These are phyloP conservation scores for Parietaria judaica DNA, from an alignment of 306 rosid species.

Conservation along the genomic window DNA sequence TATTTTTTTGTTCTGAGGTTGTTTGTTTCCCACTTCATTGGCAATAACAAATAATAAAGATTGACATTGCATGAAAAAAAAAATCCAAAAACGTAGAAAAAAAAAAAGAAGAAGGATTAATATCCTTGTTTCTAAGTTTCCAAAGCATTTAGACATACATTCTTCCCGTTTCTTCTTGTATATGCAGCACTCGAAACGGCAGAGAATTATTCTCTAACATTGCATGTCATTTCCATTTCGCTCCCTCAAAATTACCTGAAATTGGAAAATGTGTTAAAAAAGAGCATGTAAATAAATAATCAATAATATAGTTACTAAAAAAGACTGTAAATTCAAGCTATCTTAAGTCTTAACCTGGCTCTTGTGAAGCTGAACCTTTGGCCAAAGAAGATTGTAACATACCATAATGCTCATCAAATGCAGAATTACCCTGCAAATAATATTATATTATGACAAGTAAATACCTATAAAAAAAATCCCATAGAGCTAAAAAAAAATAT, in stretches of 20 bases:
- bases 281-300: not conserved
- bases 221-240: constrained; percentile 30
- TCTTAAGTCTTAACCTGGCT: constrained; percentile 45
- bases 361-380: constrained; percentile 43
- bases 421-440: constrained; percentile 43
- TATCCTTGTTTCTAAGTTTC: constrained; percentile 12
- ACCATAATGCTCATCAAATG: constrained; percentile 38
- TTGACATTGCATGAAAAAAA: constrained; percentile 7
- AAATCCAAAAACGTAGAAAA: not conserved
- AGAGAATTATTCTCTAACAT: constrained; percentile 8
- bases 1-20: constrained; percentile 27
- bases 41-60: constrained; percentile 30
- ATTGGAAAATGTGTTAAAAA: constrained; percentile 9
- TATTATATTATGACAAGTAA: not conserved
- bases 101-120: constrained; percentile 5
- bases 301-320: not conserved
- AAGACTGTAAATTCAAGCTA: not conserved
- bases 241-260: constrained; percentile 39
- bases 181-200: constrained; percentile 31
- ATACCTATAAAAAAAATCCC: too few relatives aligned
- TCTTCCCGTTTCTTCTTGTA: constrained; percentile 18
- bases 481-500: too few relatives aligned
- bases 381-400: constrained; percentile 35
- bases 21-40: constrained; percentile 57
- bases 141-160: constrained; percentile 22